Percentiles rank a stretch among this genome's conserved stretches.
phyloP scores from a whole-genome alignment of 2,329 filamentous ascomycete genomes.

The Juglanconis oblonga region DNA sequence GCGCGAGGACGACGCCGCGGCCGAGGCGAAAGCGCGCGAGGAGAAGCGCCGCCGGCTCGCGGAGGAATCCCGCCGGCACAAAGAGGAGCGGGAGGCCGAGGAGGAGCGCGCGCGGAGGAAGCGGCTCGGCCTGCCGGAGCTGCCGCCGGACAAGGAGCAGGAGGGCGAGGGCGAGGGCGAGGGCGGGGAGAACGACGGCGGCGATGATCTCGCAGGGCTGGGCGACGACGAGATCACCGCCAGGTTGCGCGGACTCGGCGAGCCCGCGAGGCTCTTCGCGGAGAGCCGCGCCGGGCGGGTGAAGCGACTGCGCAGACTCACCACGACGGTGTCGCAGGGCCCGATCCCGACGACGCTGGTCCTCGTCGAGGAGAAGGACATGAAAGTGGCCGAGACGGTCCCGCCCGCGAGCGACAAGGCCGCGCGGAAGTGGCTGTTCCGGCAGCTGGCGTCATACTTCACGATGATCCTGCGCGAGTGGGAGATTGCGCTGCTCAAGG shows the following conservation, averaged over 20 bases:
- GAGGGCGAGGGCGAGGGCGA: conserved; percentile 13
- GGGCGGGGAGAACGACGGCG: conserved; percentile 37
- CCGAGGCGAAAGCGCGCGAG: conserved; percentile 66
- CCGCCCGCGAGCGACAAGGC: conserved; percentile 60
- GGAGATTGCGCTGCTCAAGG: conserved; percentile 71
- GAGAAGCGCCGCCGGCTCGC: conserved; percentile 80
- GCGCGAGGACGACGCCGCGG: conserved; percentile 78
- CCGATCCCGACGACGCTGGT: conserved; percentile 84
- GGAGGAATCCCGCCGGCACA: conserved; percentile 68
- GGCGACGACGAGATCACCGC: conserved; percentile 65
- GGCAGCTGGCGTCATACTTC: conserved; percentile 92
- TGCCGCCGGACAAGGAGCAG: conserved; percentile 38
- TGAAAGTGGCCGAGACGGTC: conserved; percentile 71
- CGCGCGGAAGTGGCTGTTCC: conserved; percentile 69
- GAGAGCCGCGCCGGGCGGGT: conserved; percentile 71
- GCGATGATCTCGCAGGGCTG: conserved; percentile 56
- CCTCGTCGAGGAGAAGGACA: conserved; percentile 79
- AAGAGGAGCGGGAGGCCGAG: conserved; percentile 70
- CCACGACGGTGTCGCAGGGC: conserved; percentile 61
- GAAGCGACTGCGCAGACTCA: conserved; percentile 67
- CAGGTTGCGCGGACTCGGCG: conserved; percentile 67
- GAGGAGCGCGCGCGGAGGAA: conserved; percentile 72
- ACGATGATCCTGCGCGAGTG: conserved; percentile 92
- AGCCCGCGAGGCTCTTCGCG: conserved; percentile 76
- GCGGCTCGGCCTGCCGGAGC: conserved; percentile 75